Percentiles rank a stretch among this genome's conserved stretches.
phyloP scores from a whole-genome alignment of 345 rosid species.

The Rhodomyrtus tomentosa region DNA sequence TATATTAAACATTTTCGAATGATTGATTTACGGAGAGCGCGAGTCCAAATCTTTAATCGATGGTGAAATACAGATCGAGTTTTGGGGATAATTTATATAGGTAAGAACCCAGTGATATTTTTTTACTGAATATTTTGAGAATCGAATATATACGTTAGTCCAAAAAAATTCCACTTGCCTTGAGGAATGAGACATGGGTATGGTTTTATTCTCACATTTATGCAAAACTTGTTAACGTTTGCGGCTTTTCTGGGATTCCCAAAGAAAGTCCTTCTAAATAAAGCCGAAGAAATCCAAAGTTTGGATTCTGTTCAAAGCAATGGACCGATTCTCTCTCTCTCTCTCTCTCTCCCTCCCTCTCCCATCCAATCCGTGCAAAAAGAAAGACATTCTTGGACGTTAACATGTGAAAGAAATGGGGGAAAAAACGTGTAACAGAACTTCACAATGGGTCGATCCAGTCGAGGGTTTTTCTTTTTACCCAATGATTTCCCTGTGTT shows the following conservation, averaged over 20 bases:
- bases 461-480: neutral
- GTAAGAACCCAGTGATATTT: no score
- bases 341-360: neutral
- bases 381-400: neutral
- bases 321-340: neutral
- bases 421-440: neutral
- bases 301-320: neutral
- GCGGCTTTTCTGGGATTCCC: neutral
- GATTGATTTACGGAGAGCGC: no score
- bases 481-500: neutral
- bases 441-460: neutral
- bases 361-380: neutral
- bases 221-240: neutral
- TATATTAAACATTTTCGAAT: no score
- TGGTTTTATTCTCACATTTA: neutral
- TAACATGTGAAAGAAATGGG: neutral
- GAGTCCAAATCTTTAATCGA: no score
- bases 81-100: no score
- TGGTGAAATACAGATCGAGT: no score
- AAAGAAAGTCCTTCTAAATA: neutral
- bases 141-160: neutral
- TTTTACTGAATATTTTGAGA: neutral
- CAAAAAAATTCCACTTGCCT: neutral
- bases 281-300: neutral
- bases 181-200: neutral